A percentile compares a stretch with the other conserved stretches of the same genome.
Conservation (phyloP, 805 yeast species). For the Cyberlindnera euphorbiiphila region DNA sequence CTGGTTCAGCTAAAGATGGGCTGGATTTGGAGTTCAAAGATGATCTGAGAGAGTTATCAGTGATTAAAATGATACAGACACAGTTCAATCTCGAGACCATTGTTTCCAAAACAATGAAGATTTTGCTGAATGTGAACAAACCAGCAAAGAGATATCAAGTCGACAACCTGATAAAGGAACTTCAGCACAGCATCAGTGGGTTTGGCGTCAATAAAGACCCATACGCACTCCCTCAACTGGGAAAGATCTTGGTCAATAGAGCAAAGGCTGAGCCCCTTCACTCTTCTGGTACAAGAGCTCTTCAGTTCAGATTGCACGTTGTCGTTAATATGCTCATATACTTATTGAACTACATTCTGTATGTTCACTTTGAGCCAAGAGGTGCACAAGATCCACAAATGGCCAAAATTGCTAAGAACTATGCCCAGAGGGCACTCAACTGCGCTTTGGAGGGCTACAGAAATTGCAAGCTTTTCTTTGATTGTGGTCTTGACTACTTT, state of each 20-base stretch:
- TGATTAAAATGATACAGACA: constrained; percentile 44
- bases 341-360: constrained; percentile 45
- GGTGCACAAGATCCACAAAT: constrained; percentile 35
- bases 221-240: constrained; percentile 34
- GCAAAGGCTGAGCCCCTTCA: constrained; percentile 22
- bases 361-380: constrained; percentile 41
- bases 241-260: constrained; percentile 24
- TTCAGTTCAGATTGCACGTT: constrained; percentile 37
- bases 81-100: constrained; percentile 44
- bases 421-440: constrained; percentile 40
- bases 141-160: constrained; percentile 41
- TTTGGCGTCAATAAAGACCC: constrained; percentile 27
- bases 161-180: constrained; percentile 34
- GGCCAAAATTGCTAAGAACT: constrained; percentile 32
- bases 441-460: constrained; percentile 42
- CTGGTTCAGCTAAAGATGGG: constrained; percentile 29
- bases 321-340: constrained; percentile 46
- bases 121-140: constrained; percentile 32
- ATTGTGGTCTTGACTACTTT: constrained; percentile 31
- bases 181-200: constrained; percentile 33
- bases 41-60: constrained; percentile 41
- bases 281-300: constrained; percentile 35
- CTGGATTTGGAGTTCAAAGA: constrained; percentile 21
- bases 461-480: constrained; percentile 39
- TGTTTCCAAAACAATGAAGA: constrained; percentile 38